Base-by-base conservation (phyloP, 495 filamentous ascomycete species). In the Thermothielavioides terrestris region DNA sequence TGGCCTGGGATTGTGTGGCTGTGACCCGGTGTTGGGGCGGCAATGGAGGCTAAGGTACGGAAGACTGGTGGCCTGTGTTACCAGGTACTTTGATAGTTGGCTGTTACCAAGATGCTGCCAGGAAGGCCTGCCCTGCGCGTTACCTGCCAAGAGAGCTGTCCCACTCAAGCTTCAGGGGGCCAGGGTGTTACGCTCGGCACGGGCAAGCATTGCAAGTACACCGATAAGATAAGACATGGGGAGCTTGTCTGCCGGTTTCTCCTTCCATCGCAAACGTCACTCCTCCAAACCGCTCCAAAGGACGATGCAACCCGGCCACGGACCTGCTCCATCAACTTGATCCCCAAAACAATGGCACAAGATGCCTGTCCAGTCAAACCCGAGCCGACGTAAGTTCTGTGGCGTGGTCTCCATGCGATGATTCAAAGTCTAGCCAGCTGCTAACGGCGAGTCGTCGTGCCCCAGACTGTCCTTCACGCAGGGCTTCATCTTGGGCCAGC, bases 401-500 rank as follows among this genome's bases (percentile, higher is more conserved):
- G 30, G 20, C 14, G 7, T 31, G 22, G 5, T 35, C 21, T 6
- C 10, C 15, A 20, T 17, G 14, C 31, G n/a, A 32, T 7, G 21
- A 30, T 37, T 11, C 36, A 21, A 39, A n/a, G n/a, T n/a, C n/a
- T 44, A 26, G 20, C 23, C 25, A 15, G n/a, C 10, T 17, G 55
- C 53, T 48, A 51, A 48, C 52, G 8, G 7, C 1, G n/a, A 5
- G 8, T 17, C n/a, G 2, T n/a, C 36, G 23, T 23, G 22, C 53
- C 20, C 46, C 57, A 92, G 88, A 23, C 76, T 91, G 55, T 89
- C 89, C 18, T 95, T 95, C 68, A 91, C 86, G 9, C 86, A 95
- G 68, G 92, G 92, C 22, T 86, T 98, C 56, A 79, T 98, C 52
- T 75, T 96, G 41, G 92, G 92, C 39, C 92, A 98, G 66, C 75